Base-by-base conservation (phyloP, 768 basidiomycete genomes). In the Stropharia rugosoannulata region DNA sequence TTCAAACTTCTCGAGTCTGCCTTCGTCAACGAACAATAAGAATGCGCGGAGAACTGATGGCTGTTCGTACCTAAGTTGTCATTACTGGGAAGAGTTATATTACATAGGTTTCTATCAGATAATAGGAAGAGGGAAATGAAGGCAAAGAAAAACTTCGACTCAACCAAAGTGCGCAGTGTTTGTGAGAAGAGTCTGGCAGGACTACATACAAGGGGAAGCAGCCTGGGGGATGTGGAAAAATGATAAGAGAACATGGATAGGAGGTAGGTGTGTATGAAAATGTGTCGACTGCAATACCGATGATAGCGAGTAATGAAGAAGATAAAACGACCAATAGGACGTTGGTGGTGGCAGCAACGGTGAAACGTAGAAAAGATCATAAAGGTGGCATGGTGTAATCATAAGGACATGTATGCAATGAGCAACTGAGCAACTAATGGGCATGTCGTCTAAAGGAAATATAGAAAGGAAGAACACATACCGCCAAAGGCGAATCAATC, bases 1-100 rank as follows among this genome's bases (percentile, higher is more conserved):
- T 41, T 35, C 11, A 49, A 49, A 8, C 50, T 60, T 18, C 35
- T 60, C 16, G 41, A 49, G 22, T 35, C 56, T 22, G 55, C 59
- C 12, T 49, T 49, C 52, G 4, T 5, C 29, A 41, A 40, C 32
- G 38, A 13, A n/a, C 45, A 46, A 29, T 46, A 29, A 46, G 3
- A n/a, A 41, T 41, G 18, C 5, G 40, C 6, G n/a, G 40, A 41
- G 18, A 6, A 12, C 40, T 10, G 12, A n/a, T 22, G 42, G 5
- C 9, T 32, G 29, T 32, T 32, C 29, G 5, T 32, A 7, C 29
- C 42, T 27, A 46, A 4, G 27, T 29, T n/a, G 27, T 22, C 45
- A 46, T 46, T 46, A 46, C 29, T 25, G 27, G 29, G 15, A 3
- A 27, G 27, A 46, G 19, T 27, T 46, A 46, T 46, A 27, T 27